Evolutionary conservation across 768 basidiomycete species (phyloP).

Genomic region (Amanita jacksonii): DNA sequence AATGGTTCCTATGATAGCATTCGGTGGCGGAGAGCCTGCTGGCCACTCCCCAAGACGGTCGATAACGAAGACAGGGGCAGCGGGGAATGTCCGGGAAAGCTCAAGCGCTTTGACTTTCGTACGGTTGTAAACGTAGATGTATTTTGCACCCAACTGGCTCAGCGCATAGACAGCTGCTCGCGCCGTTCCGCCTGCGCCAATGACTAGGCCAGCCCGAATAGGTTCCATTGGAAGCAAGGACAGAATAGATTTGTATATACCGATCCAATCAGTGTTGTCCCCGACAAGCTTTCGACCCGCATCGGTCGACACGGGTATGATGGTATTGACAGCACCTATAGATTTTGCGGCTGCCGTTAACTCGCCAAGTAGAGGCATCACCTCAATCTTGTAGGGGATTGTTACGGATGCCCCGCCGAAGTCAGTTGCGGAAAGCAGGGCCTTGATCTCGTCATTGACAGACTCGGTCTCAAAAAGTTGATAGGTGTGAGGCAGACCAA

Average conservation of each 20-base stretch:
- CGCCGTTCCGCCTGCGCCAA: slow-evolving; percentile 92
- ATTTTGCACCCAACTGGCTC: slow-evolving; percentile 51
- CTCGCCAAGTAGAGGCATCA: slow-evolving; percentile 75
- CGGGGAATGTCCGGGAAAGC: slow-evolving; percentile 60
- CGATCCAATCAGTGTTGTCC: slow-evolving; percentile 96
- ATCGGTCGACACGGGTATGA: slow-evolving; percentile 47
- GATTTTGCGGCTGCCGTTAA: slow-evolving; percentile 72
- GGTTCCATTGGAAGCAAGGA: slow-evolving; percentile 28
- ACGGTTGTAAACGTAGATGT: slow-evolving; percentile 84
- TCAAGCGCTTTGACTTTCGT: slow-evolving; percentile 65
- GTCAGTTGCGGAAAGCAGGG: slow-evolving; percentile 48
- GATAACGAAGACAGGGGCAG: slow-evolving; percentile 49
- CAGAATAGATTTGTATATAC: slow-evolving; percentile 55
- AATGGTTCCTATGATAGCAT: slow-evolving; percentile 82
- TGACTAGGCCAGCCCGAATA: slow-evolving; percentile 59
- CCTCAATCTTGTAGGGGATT: slow-evolving; percentile 88
- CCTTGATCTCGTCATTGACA: slow-evolving; percentile 57
- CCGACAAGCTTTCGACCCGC: slow-evolving; percentile 52
- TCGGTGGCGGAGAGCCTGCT: slow-evolving; percentile 34
- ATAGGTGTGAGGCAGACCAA: slow-evolving; percentile 84
- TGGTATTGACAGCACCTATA: slow-evolving; percentile 95
- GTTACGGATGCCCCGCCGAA: slow-evolving; percentile 98
- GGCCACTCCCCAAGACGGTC: slow-evolving; percentile 49
- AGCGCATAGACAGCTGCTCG: slow-evolving; percentile 92
- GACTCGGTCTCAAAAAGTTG: slow-evolving; percentile 62